Base-by-base conservation (phyloP, 805 yeast species). In the Nakazawaea anatomiae region DNA sequence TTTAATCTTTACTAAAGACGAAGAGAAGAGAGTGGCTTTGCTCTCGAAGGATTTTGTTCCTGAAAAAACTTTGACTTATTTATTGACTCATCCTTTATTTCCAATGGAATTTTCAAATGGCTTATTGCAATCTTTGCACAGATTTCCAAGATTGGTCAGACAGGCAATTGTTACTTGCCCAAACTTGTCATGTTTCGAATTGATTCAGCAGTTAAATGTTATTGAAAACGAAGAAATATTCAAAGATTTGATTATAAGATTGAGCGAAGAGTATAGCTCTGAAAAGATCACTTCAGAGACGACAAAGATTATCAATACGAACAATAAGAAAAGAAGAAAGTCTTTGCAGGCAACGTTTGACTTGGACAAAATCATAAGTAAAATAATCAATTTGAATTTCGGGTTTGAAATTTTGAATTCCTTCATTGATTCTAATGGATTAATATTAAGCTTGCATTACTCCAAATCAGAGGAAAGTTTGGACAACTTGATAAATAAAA, bases 41-140 rank as follows among this genome's bases (percentile, higher is more conserved):
- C 52, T 52, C 39, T 58, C 59, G 44, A 60, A 59, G 11, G 62
- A 58, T 14, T 72, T 74, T 51, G 58, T 76, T 36, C 80, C 94
- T 47, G 82, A 83, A 58, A 68, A 68, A 45, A 73, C 89, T 2
- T 66, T 89, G 45, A 77, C 85, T 1, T 91, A 88, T 61, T 72
- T 91, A 35, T 72, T 92, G 55, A 87, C 96, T 2, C 96, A 92
- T 69, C 97, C 97, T 14, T 69, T 89, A 18, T 90, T 85, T 67
- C 97, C 97, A 8, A 65, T 71, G 12, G 68, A 73, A 18, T 77
- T 74, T 53, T 72, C 88, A 8, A 66, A 69, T 4, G 82, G 82
- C 1, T 64, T 91, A 43, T 67, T 92, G 42, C 61, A 71, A 12
- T 70, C 68, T 39, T 69, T 89, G 30, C 55, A 56, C 31, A 73